These are phyloP conservation scores for Candida quercuum DNA, from an alignment of 805 yeast species.

Conservation along the genomic window DNA sequence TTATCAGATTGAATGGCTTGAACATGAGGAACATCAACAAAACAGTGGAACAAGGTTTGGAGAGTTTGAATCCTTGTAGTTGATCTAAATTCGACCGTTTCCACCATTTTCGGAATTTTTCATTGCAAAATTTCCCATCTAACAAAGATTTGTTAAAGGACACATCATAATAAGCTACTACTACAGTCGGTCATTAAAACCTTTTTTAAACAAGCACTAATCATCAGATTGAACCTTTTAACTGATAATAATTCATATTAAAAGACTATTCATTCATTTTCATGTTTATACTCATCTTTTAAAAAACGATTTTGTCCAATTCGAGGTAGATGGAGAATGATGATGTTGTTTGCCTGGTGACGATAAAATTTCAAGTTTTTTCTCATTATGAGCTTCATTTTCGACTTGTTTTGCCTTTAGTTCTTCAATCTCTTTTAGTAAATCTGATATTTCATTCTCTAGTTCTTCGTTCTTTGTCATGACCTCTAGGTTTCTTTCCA, in stretches of 20 bases:
- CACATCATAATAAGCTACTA: slow-evolving; percentile 7
- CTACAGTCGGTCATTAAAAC: no score
- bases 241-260: no score
- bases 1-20: slow-evolving; percentile 12
- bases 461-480: slow-evolving; percentile 54
- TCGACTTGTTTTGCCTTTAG: slow-evolving; percentile 26
- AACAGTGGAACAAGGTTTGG: no score
- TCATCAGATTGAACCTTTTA: no score
- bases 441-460: slow-evolving; percentile 44
- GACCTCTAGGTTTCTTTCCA: slow-evolving; percentile 60
- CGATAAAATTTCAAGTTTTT: neutral
- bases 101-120: neutral
- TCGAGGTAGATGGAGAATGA: neutral
- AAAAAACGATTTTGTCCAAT: slow-evolving; percentile 21
- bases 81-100: no score
- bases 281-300: slow-evolving; percentile 1
- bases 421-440: slow-evolving; percentile 37
- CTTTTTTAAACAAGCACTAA: no score
- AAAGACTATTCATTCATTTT: no score
- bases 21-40: no score
- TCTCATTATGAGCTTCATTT: neutral
- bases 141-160: slow-evolving; percentile 3
- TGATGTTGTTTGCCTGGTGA: slow-evolving; percentile 2
- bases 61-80: no score
- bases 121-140: neutral